These are phyloP conservation scores for Linnemannia exigua DNA, from an alignment of 192 early-diverging fungal genomes.

Conservation along the genomic window DNA sequence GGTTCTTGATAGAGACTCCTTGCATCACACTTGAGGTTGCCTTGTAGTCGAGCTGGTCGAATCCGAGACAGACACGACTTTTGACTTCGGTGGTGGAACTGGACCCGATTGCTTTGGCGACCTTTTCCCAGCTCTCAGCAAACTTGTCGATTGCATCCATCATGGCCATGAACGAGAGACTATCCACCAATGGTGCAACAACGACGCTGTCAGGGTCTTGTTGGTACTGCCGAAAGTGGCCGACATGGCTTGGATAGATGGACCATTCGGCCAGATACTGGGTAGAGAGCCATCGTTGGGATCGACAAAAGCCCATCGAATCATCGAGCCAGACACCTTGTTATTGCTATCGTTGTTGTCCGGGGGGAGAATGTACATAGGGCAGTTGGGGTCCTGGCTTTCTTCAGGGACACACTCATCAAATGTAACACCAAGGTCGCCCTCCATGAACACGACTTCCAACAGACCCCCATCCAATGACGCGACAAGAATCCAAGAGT, in stretches of 20 bases:
- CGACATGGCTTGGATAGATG: conserved; percentile 7
- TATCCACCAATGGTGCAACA: not conserved
- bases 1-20: conserved; percentile 7
- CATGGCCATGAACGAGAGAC: conserved; percentile 1
- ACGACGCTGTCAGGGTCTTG: not conserved
- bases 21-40: not conserved
- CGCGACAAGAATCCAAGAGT: conserved; percentile 29
- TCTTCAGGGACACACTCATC: conserved; percentile 8
- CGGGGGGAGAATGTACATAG: too few species aligned
- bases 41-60: conserved; percentile 8
- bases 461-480: too few species aligned
- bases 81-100: not conserved
- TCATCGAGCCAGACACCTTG: not conserved
- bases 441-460: conserved; percentile 3
- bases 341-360: too few species aligned
- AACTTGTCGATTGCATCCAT: conserved; percentile 11
- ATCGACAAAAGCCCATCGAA: conserved; percentile 16
- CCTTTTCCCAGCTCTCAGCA: conserved; percentile 17
- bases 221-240: not conserved
- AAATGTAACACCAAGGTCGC: conserved; percentile 1
- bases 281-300: conserved; percentile 7
- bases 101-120: conserved; percentile 17
- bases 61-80: conserved; percentile 24
- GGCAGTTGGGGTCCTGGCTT: too few species aligned
- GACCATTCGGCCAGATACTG: conserved; percentile 25